These are phyloP conservation scores for Gossypium bickii DNA, from an alignment of 345 rosid species.

Conservation along the genomic window DNA sequence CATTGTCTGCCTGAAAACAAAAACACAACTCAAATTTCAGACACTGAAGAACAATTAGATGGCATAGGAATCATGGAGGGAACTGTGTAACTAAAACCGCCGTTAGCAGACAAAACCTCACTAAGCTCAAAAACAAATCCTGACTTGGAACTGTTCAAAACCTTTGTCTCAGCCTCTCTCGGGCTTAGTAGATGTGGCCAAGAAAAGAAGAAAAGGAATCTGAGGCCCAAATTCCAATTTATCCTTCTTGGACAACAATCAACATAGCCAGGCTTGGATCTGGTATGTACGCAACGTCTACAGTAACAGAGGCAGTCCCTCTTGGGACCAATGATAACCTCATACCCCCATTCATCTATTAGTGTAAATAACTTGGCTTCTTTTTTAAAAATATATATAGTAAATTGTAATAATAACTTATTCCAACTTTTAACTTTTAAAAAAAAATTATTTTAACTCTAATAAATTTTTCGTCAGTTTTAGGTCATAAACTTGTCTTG, in stretches of 20 bases:
- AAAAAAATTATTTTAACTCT: too few species aligned
- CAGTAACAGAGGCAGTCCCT: background rate
- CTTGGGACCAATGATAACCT: background rate
- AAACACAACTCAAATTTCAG: background rate
- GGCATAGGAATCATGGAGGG: slow-evolving; percentile 1
- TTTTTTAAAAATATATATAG: too few species aligned
- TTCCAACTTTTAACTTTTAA: too few species aligned
- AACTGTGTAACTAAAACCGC: background rate
- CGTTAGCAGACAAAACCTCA: background rate
- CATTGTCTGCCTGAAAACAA: slow-evolving; percentile 64
- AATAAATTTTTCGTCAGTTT: too few species aligned
- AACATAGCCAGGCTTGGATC: background rate
- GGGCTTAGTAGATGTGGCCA: background rate
- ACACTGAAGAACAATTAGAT: slow-evolving; percentile 5
- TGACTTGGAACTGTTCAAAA: background rate
- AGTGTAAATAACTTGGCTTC: too few species aligned
- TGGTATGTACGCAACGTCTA: background rate
- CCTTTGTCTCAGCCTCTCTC: background rate
- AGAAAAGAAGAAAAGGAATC: background rate
- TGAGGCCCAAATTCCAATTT: background rate
- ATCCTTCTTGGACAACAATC: background rate
- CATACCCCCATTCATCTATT: too few species aligned
- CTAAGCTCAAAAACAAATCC: background rate
- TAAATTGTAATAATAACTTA: too few species aligned
- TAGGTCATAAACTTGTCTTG: too few species aligned